Percentiles rank a stretch among this genome's conserved stretches.
Evolutionary conservation across 371 early-diverging fungal genomes (phyloP).

Genomic region (Batkoa obscura): DNA sequence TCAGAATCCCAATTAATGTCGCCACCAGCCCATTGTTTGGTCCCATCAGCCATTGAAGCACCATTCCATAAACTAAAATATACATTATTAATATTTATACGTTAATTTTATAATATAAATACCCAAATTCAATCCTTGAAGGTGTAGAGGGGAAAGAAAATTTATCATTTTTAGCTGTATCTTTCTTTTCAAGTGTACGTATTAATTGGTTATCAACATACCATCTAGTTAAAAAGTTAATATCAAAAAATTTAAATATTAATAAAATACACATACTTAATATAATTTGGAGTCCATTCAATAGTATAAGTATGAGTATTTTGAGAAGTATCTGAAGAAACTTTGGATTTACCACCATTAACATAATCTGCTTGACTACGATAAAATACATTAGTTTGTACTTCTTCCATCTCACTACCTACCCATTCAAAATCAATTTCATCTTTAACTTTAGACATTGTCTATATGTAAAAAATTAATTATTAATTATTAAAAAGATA

Average conservation of each 20-base stretch:
- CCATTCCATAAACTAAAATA: slow-evolving; percentile 54
- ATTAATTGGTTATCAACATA: slow-evolving; percentile 20
- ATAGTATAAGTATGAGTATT: slow-evolving; percentile 22
- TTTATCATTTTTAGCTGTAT: slow-evolving; percentile 15
- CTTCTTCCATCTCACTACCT: slow-evolving; percentile 22
- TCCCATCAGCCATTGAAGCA: slow-evolving; percentile 30
- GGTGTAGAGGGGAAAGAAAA: slow-evolving; percentile 29
- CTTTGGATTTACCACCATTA: background rate
- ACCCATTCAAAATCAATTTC: slow-evolving; percentile 57
- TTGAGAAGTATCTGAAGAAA: slow-evolving; percentile 12
- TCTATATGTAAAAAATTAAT: background rate
- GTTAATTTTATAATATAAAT: background rate
- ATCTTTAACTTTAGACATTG: slow-evolving; percentile 15
- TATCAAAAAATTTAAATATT: too few species aligned
- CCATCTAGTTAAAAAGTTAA: too few species aligned
- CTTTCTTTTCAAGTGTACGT: slow-evolving; percentile 20
- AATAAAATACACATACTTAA: too few species aligned
- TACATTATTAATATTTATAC: slow-evolving; percentile 16
- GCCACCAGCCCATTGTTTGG: slow-evolving; percentile 41
- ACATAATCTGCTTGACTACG: slow-evolving; percentile 11
- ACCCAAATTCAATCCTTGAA: slow-evolving; percentile 24
- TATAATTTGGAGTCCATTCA: slow-evolving; percentile 16
- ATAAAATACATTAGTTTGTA: slow-evolving; percentile 44
- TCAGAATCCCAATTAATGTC: slow-evolving; percentile 20
- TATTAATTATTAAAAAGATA: slow-evolving; percentile 10